phyloP scores from a whole-genome alignment of 2,329 filamentous ascomycete species.

The Scolecobasidium constrictum region DNA sequence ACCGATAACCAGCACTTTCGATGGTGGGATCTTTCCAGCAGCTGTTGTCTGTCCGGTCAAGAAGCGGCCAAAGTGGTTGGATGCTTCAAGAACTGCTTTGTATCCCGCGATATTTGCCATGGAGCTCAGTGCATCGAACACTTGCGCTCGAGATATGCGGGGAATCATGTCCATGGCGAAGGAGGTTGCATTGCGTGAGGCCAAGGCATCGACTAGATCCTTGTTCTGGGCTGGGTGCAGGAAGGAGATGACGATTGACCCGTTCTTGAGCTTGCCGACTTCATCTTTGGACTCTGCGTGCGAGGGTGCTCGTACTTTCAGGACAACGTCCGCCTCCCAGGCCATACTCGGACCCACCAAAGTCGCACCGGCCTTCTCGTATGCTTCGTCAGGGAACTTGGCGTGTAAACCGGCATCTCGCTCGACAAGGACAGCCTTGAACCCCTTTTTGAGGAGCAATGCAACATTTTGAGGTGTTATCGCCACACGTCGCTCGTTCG shows the following conservation, averaged over 20 bases:
- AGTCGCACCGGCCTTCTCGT: constrained; percentile 66
- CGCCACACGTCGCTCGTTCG: constrained; percentile 71
- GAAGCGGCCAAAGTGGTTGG: constrained; percentile 81
- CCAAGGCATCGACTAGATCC: constrained; percentile 61
- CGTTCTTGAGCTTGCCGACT: constrained; percentile 54
- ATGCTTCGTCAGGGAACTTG: constrained; percentile 67
- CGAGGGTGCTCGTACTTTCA: constrained; percentile 73
- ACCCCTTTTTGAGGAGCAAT: constrained; percentile 76
- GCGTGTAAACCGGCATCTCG: constrained; percentile 68
- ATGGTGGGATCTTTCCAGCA: constrained; percentile 80
- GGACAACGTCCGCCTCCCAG: constrained; percentile 63
- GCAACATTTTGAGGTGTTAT: constrained; percentile 76
- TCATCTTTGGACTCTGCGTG: constrained; percentile 49
- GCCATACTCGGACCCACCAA: constrained; percentile 59
- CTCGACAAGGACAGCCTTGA: constrained; percentile 65
- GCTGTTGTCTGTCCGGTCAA: constrained; percentile 84
- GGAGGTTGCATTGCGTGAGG: constrained; percentile 57
- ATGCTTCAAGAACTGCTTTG: constrained; percentile 82
- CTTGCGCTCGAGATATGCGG: constrained; percentile 77
- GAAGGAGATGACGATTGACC: constrained; percentile 70
- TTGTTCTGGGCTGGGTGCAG: constrained; percentile 75
- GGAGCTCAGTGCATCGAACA: constrained; percentile 76
- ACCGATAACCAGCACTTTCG: constrained; percentile 83
- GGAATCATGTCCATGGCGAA: constrained; percentile 94
- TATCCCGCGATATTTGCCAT: constrained; percentile 95